Base-by-base conservation (phyloP, 495 filamentous ascomycete species). In the Neurospora discreta region DNA sequence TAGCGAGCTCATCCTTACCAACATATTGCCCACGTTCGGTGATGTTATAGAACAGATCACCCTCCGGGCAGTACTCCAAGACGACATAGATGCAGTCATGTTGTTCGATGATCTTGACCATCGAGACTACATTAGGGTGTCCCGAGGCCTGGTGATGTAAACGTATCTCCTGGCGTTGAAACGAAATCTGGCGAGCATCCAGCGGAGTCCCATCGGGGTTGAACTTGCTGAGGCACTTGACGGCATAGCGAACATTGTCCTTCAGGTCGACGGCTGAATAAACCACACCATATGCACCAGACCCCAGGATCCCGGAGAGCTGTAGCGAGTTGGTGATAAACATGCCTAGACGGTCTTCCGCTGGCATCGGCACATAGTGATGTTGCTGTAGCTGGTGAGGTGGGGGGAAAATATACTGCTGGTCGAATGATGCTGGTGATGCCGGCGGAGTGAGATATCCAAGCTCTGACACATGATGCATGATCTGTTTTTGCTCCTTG, bases 31-130 rank as follows among this genome's bases (percentile, higher is more conserved):
- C 91, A 77, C 91, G 88, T 80, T 99, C 95, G 70, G 96, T 98
- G 81, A 99, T 99, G 80, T 92, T 97, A 77, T 90, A 90, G 82
- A 99, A 99, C 70, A 99, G 84, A 82, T 99, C 95, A 74, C 95
- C 95, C 81, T 99, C 95, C 11, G 95, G 93, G 82, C 95, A 98
- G 81, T 92, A 98, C 81, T 99, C 95, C 80, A 99, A 88, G 69
- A 99, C 90, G 75, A 99, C 96, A 84, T 92, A 98, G 74, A 93
- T 97, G 85, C 94, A 97, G 81, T 98, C 94, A 70, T 87, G 84
- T 77, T 90, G 90, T 81, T 98, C 94, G 86, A 98, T 89, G 77
- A 99, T 97, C 86, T 94, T 93, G 69, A 93, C 86, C 82, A 99
- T 87, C 74, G 94, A 96, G 74, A 98, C 95, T 73, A 99, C 92